phyloP scores from a whole-genome alignment of 2,329 filamentous ascomycete species.

The Leptoxyphium fumago region DNA sequence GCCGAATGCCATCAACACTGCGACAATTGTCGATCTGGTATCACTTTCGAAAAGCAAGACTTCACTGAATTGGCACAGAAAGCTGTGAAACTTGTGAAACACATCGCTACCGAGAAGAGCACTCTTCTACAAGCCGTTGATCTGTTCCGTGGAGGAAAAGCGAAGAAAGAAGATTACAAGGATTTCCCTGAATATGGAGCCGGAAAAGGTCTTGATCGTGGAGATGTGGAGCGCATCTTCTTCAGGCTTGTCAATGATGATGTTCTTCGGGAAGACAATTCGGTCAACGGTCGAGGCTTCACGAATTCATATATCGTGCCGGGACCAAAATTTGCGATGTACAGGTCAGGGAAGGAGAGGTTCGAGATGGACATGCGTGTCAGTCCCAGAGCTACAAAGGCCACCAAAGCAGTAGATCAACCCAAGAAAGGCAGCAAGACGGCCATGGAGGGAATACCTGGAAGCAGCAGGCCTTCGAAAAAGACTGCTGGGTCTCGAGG shows the following conservation, averaged over 20 bases:
- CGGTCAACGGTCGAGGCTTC: conserved; percentile 40
- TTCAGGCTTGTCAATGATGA: conserved; percentile 59
- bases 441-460: conserved; percentile 13
- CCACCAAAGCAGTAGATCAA: conserved; percentile 18
- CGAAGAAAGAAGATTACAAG: conserved; percentile 36
- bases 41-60: conserved; percentile 58
- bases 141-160: conserved; percentile 58
- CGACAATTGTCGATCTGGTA: conserved; percentile 73
- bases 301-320: conserved; percentile 55
- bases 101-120: conserved; percentile 43
- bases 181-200: conserved; percentile 48
- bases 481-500: conserved; percentile 19
- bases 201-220: conserved; percentile 54
- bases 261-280: conserved; percentile 49
- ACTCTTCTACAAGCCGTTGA: conserved; percentile 75
- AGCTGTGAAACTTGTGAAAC: conserved; percentile 52
- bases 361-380: conserved; percentile 39
- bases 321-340: conserved; percentile 30
- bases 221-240: conserved; percentile 74
- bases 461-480: conserved; percentile 9
- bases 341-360: conserved; percentile 21
- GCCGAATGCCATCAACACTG: conserved; percentile 61
- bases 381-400: conserved; percentile 6
- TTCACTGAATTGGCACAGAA: conserved; percentile 60
- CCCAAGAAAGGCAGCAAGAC: conserved; percentile 10